These are phyloP conservation scores for Thermoascus crustaceus DNA, from an alignment of 2,329 filamentous ascomycete genomes.

Conservation along the genomic window DNA sequence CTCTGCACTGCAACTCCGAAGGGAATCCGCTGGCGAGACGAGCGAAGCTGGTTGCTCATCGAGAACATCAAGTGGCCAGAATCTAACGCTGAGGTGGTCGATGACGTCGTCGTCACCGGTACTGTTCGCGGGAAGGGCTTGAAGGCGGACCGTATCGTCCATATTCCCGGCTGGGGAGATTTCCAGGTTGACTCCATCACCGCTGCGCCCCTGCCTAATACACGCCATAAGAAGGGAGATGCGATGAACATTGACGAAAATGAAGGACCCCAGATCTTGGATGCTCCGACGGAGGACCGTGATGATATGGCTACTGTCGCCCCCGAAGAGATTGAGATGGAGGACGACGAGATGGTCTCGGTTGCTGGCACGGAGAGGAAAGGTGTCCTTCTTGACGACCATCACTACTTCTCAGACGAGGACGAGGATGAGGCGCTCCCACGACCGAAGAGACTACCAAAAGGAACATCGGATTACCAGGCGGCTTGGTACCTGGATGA, in stretches of 20 bases:
- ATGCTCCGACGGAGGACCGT: constrained; percentile 65
- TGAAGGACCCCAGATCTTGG: constrained; percentile 47
- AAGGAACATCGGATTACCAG: constrained; percentile 89
- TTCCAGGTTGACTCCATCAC: constrained; percentile 88
- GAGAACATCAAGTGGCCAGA: constrained; percentile 70
- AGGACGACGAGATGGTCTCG: constrained; percentile 51
- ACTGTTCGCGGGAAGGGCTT: constrained; percentile 76
- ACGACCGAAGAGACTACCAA: constrained; percentile 67
- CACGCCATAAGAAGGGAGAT: constrained; percentile 46
- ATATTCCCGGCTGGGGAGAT: constrained; percentile 88
- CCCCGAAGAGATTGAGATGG: constrained; percentile 76
- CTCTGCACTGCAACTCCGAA: constrained; percentile 88
- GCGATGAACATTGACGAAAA: constrained; percentile 62
- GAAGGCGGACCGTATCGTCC: constrained; percentile 82
- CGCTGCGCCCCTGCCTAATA: constrained; percentile 58
- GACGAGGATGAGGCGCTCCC: constrained; percentile 52
- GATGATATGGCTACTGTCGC: constrained; percentile 79
- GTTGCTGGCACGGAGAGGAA: constrained; percentile 56
- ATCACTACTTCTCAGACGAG: constrained; percentile 97
- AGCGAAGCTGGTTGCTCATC: constrained; percentile 89
- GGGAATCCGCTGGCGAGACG: constrained; percentile 90
- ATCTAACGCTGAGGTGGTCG: constrained; percentile 35
- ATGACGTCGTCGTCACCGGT: constrained; percentile 69
- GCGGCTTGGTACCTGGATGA: constrained; percentile 86
- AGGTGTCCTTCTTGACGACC: constrained; percentile 88